phyloP scores from a whole-genome alignment of 225 moss, liverwort and hornwort genomes.

The Physcomitrellopsis africana region DNA sequence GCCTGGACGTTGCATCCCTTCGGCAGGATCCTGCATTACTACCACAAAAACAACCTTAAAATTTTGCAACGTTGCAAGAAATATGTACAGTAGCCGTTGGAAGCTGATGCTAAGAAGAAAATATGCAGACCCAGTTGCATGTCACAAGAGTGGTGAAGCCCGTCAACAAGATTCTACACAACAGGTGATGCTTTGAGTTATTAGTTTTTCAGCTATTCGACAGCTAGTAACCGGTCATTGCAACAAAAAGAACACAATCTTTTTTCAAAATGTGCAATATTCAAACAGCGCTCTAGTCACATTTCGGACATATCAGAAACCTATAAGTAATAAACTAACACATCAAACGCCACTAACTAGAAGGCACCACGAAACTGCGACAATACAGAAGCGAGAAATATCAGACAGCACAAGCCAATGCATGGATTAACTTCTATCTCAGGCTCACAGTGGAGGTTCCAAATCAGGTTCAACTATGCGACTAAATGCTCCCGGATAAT shows the following conservation, averaged over 20 bases:
- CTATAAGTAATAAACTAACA: not conserved
- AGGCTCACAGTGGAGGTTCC: constrained; percentile 16
- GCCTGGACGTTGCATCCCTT: constrained; percentile 41
- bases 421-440: no score
- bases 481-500: constrained; percentile 2
- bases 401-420: not conserved
- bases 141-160: constrained; percentile 1
- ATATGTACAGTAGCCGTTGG: constrained; percentile 33
- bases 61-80: constrained; percentile 38
- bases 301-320: constrained; percentile 17
- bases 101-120: not conserved
- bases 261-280: not conserved
- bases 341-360: constrained; percentile 14
- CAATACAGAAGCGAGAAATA: constrained; percentile 20
- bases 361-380: not conserved
- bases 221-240: constrained; percentile 17
- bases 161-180: constrained; percentile 16
- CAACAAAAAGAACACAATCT: not conserved
- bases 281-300: constrained; percentile 14
- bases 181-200: not conserved
- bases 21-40: constrained; percentile 56
- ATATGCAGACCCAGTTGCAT: not conserved
- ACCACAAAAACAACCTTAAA: constrained; percentile 40
- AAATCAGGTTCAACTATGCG: constrained; percentile 17
- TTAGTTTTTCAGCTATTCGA: constrained; percentile 3